These are phyloP conservation scores for Nyctanthes arbortristis DNA, from an alignment of 257 asterid genomes.

Conservation along the genomic window DNA sequence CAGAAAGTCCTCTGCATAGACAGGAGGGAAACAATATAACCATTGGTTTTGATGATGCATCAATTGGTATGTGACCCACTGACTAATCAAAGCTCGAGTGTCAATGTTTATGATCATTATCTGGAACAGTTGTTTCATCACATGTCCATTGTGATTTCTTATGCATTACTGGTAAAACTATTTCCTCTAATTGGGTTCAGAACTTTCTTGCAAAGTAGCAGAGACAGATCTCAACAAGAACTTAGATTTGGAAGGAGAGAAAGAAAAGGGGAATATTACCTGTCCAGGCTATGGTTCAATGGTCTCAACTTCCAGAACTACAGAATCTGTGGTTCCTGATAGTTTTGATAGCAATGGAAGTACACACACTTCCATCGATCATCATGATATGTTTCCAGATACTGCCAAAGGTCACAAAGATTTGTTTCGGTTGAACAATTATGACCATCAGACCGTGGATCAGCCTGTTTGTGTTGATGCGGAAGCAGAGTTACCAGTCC, in stretches of 20 bases:
- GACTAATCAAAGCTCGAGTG: constrained; percentile 18
- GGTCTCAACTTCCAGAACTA: constrained; percentile 36
- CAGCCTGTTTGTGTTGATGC: constrained; percentile 30
- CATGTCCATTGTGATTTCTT: constrained; percentile 13
- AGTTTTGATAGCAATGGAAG: constrained; percentile 58
- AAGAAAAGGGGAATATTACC: constrained; percentile 25
- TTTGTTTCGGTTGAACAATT: constrained; percentile 23
- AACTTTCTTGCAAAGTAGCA: constrained; percentile 26
- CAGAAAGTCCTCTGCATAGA: constrained; percentile 23
- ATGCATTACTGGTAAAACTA: constrained; percentile 9
- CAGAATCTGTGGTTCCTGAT: constrained; percentile 59
- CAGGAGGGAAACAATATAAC: constrained; percentile 36
- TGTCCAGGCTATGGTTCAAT: constrained; percentile 31
- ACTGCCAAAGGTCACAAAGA: constrained; percentile 33
- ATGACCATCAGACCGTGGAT: constrained; percentile 4
- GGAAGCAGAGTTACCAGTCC: constrained; percentile 34
- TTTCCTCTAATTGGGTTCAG: constrained; percentile 19
- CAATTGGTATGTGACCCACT: constrained; percentile 48
- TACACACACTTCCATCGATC: constrained; percentile 25
- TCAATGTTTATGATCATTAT: constrained; percentile 10
- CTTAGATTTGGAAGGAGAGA: constrained; percentile 32
- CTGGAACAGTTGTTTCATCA: constrained; percentile 16
- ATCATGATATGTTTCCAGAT: constrained; percentile 37
- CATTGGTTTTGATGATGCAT: constrained; percentile 22
- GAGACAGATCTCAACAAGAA: constrained; percentile 39